Evolutionary conservation across 345 rosid species (phyloP).

Genomic region (Gossypium anomalum): DNA sequence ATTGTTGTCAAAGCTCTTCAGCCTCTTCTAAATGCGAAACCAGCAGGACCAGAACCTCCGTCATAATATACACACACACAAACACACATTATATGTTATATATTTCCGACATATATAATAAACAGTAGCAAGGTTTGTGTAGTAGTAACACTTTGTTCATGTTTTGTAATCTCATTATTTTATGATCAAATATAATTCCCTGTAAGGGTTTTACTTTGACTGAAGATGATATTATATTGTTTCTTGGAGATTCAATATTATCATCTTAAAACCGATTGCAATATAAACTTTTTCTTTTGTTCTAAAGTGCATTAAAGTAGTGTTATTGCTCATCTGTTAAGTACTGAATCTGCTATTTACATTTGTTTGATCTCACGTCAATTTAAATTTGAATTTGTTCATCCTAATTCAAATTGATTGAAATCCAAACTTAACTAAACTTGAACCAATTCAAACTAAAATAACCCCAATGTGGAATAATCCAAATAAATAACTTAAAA

Average conservation of each 20-base stretch:
- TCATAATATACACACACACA: conserved; percentile 20
- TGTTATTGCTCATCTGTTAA: neutral
- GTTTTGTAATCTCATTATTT: neutral
- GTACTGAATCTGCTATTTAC: neutral
- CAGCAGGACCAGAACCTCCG: conserved; percentile 47
- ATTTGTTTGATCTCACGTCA: no score
- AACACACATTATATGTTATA: neutral
- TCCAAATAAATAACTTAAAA: no score
- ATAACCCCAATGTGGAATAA: no score
- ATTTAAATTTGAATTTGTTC: no score
- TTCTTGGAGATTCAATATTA: neutral
- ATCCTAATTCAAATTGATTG: no score
- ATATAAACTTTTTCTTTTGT: neutral
- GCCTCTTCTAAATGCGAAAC: conserved; percentile 81
- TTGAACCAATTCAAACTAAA: no score
- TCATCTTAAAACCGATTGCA: neutral
- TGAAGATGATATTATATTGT: neutral
- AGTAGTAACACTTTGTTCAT: neutral
- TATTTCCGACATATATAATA: neutral
- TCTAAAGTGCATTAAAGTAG: neutral
- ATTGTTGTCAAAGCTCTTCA: conserved; percentile 97
- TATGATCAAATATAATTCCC: conserved; percentile 1
- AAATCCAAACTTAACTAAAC: no score
- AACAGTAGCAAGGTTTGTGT: conserved; percentile 1
- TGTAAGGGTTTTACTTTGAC: neutral